These are phyloP conservation scores for Pezicula radicicola DNA, from an alignment of 2,329 filamentous ascomycete genomes.

Conservation along the genomic window DNA sequence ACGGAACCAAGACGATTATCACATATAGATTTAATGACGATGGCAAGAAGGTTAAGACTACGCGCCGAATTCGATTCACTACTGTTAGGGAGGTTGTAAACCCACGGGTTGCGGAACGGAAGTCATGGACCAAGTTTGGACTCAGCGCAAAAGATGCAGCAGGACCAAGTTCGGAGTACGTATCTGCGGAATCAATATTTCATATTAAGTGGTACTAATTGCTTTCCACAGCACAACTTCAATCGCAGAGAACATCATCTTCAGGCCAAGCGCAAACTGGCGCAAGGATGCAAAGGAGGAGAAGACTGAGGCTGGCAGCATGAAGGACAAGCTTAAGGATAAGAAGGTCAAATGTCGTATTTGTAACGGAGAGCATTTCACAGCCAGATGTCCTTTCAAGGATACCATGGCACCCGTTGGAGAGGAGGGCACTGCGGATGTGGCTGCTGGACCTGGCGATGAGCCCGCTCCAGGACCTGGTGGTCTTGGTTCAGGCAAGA, in stretches of 20 bases:
- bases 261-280: conserved; percentile 92
- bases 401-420: conserved; percentile 94
- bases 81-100: conserved; percentile 92
- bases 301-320: conserved; percentile 69
- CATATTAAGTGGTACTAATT: too few species aligned
- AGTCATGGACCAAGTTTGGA: conserved; percentile 91
- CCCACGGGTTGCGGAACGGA: conserved; percentile 92
- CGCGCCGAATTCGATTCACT: conserved; percentile 89
- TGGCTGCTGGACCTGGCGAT: conserved; percentile 45
- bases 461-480: conserved; percentile 45
- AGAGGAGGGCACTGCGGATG: conserved; percentile 52
- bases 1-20: conserved; percentile 95
- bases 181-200: conserved; percentile 41
- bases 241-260: conserved; percentile 97
- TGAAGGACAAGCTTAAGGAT: conserved; percentile 87
- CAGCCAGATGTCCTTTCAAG: conserved; percentile 98
- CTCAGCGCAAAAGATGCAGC: conserved; percentile 78
- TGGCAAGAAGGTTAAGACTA: conserved; percentile 95
- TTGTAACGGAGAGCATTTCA: conserved; percentile 98
- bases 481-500: conserved; percentile 62
- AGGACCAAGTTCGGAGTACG: conserved; percentile 86
- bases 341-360: conserved; percentile 99
- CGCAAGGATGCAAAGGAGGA: conserved; percentile 84
- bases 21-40: conserved; percentile 89
- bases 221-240: too few species aligned